A percentile compares a stretch with the other conserved stretches of the same genome.
Conservation (phyloP, 306 rosid species). For the Pyrus bretschneideri region DNA sequence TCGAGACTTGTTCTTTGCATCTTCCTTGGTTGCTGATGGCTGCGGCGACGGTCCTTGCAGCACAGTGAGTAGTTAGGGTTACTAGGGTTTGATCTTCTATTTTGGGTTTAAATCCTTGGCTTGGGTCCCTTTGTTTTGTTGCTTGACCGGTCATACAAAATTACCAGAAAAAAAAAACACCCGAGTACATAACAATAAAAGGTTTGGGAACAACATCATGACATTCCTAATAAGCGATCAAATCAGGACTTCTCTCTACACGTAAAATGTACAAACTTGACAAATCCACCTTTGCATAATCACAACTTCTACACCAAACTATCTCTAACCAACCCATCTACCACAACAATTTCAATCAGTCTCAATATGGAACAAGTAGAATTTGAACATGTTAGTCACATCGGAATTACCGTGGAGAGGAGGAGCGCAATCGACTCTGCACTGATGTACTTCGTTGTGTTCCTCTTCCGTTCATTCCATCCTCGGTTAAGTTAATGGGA, state of each 20-base stretch:
- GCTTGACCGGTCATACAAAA: too few relatives aligned
- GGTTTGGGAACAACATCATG: neutral
- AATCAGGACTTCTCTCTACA: neutral
- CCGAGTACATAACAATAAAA: neutral
- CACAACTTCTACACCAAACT: neutral
- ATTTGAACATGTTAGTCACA: slow-evolving; percentile 1
- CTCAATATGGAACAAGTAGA: neutral
- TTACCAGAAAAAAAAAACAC: too few relatives aligned
- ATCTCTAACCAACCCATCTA: neutral
- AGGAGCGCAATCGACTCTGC: slow-evolving; percentile 10
- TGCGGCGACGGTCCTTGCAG: too few relatives aligned
- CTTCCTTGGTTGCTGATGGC: too few relatives aligned
- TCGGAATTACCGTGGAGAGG: neutral
- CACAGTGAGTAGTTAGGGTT: too few relatives aligned
- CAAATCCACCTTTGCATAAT: neutral
- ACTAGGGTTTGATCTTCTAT: too few relatives aligned
- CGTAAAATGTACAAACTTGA: neutral
- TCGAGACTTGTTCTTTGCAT: too few relatives aligned
- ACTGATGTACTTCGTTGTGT: neutral
- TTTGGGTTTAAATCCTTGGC: too few relatives aligned
- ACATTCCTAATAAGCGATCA: neutral
- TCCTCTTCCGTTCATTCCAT: slow-evolving; percentile 1
- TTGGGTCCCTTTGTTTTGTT: too few relatives aligned
- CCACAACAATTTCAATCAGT: neutral
- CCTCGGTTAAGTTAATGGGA: slow-evolving; percentile 12